Base-by-base conservation (phyloP, 345 rosid genomes). In the Heritiera fomes region DNA sequence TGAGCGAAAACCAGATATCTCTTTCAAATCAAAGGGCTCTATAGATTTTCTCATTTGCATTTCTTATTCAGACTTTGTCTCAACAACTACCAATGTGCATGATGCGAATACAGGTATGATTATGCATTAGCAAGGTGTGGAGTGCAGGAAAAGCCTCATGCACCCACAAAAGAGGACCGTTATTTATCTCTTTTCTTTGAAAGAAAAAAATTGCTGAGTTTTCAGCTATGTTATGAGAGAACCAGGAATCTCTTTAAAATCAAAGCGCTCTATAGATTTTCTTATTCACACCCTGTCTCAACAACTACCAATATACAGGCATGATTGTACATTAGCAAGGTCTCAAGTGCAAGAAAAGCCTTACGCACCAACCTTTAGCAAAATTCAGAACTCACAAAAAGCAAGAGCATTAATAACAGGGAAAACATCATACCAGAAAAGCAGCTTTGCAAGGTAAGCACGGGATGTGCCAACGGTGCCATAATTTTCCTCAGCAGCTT, bases 401-500 rank as follows among this genome's bases (percentile, higher is more conserved):
- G 43, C 43, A 41, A 3, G 5, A 41, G 43, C 43, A 41, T 41
- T 41, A 75, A 43, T 59, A 61, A 43, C 8, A 61, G 8, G 32
- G 46, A 64, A 30, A 45, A 72, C 28, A 6, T 77, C 79, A 7
- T 82, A 95, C 98, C 97, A 93, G 91, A 95, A 93, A 80, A 92
- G 97, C 78, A 95, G 89, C 84, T 89, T 95, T 1, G 99, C 99
- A 28, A 95, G 91, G 81, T 95, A 90, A 87, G 92, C 99, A 9
- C 97, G 90, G 13, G 94, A 91, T 64, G 97, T 90, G 88, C 85
- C 87, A 15, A 93, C 82, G 3, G 84, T 80, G 15, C 82, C 82
- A 56, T 82, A 80, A 47, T 58, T 80, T 77, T 85, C 94, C 78
- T 88, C 87, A 66, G 76, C 79, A 52, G 77, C 83, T 49, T 86